Conservation (phyloP, 352 stramenopile species). For the Elongisporangium senticosum region DNA sequence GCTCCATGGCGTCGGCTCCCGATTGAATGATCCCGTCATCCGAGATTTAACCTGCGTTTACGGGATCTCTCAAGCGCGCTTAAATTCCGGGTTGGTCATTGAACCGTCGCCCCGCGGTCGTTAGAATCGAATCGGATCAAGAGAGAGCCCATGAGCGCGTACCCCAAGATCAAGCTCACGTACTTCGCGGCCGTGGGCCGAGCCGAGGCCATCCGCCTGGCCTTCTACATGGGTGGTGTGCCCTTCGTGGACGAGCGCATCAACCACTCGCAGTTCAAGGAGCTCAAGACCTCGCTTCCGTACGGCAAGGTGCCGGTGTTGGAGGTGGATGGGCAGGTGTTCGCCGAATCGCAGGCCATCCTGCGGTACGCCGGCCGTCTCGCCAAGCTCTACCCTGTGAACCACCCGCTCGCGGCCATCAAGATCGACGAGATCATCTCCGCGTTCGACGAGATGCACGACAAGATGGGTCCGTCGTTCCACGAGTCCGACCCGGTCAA, state of each 20-base stretch:
- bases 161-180: constrained; percentile 43
- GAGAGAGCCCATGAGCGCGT: constrained; percentile 16
- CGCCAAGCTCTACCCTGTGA: constrained; percentile 35
- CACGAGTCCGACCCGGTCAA: constrained; percentile 25
- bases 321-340: constrained; percentile 29
- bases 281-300: constrained; percentile 33
- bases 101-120: neutral
- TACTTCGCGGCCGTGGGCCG: constrained; percentile 41
- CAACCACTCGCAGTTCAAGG: constrained; percentile 20
- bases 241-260: constrained; percentile 55
- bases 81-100: neutral
- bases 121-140: neutral
- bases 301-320: constrained; percentile 43
- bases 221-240: constrained; percentile 45
- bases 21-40: neutral
- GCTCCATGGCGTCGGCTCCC: too few species aligned
- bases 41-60: neutral
- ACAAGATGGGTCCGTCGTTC: constrained; percentile 21
- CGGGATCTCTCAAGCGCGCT: neutral
- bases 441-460: constrained; percentile 24
- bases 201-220: constrained; percentile 43
- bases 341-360: constrained; percentile 46
- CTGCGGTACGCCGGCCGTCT: constrained; percentile 58
- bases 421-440: constrained; percentile 55
- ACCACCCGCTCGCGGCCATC: constrained; percentile 25